These are phyloP conservation scores for Limonium bicolor DNA, from an alignment of 148 eudicot genomes.

Conservation along the genomic window DNA sequence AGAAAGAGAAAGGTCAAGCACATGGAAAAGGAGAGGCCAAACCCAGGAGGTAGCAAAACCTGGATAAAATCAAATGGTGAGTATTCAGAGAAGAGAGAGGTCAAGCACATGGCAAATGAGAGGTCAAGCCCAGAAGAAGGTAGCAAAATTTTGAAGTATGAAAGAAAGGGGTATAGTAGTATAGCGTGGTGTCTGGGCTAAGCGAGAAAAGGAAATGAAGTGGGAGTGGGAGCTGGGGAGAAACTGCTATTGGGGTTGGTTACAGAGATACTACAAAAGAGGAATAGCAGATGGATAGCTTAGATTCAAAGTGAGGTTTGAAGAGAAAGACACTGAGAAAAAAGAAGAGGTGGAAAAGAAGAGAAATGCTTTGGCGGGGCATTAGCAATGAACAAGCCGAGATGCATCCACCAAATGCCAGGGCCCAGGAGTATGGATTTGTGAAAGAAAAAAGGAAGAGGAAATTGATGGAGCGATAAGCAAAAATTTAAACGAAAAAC, in stretches of 20 bases:
- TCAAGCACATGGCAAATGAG: background rate
- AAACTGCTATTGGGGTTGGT: constrained; percentile 8
- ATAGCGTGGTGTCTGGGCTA: too few relatives aligned
- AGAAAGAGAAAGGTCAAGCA: background rate
- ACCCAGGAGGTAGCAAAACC: background rate
- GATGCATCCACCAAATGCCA: too few relatives aligned
- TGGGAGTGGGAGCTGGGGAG: background rate
- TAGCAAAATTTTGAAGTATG: background rate
- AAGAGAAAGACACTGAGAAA: constrained; percentile 9
- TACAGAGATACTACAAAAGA: constrained; percentile 10
- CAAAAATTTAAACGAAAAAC: too few relatives aligned
- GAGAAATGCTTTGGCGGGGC: too few relatives aligned
- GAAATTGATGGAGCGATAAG: too few relatives aligned
- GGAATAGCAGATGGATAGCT: constrained; percentile 17
- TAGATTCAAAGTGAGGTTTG: constrained; percentile 53
- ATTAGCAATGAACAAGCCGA: too few relatives aligned
- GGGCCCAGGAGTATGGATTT: too few relatives aligned
- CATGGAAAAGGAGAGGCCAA: background rate
- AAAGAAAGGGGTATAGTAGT: background rate
- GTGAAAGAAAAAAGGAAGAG: too few relatives aligned
- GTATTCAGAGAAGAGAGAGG: background rate
- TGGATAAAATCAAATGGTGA: background rate
- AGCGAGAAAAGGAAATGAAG: too few relatives aligned
- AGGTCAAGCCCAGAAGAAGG: constrained; percentile 6
- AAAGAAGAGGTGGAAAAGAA: background rate